Evolutionary conservation across 2,329 filamentous ascomycete genomes (phyloP).

Genomic region (Xylaria sp.): DNA sequence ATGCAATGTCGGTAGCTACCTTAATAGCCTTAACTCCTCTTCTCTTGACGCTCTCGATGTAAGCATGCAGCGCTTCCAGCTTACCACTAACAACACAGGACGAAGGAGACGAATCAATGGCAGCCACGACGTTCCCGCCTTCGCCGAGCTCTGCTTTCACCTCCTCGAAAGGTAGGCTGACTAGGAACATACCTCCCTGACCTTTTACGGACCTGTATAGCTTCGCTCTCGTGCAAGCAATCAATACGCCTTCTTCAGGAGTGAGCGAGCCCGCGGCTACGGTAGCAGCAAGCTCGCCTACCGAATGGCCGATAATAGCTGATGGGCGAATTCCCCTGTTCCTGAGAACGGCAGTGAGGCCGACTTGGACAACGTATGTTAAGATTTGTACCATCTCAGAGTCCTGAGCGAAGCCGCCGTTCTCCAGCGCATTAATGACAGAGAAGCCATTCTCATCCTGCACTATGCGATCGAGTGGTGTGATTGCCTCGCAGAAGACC

Average conservation of each 20-base stretch:
- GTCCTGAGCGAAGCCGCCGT: slow-evolving; percentile 33
- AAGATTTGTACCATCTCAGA: slow-evolving; percentile 43
- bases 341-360: slow-evolving; percentile 40
- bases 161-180: slow-evolving; percentile 40
- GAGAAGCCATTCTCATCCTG: slow-evolving; percentile 33
- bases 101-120: slow-evolving; percentile 20
- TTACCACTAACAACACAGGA: slow-evolving; percentile 19
- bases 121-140: slow-evolving; percentile 6
- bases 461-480: slow-evolving; percentile 37
- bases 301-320: slow-evolving; percentile 49
- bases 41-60: slow-evolving; percentile 35
- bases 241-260: slow-evolving; percentile 43
- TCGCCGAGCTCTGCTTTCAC: slow-evolving; percentile 35
- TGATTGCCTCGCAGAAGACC: slow-evolving; percentile 37
- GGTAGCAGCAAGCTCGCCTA: slow-evolving; percentile 49
- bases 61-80: slow-evolving; percentile 36
- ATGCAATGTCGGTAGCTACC: slow-evolving; percentile 49
- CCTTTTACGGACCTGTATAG: slow-evolving; percentile 27
- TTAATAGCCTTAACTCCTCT: slow-evolving; percentile 41
- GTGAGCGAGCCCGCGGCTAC: slow-evolving; percentile 45
- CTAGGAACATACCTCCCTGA: slow-evolving; percentile 40
- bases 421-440: slow-evolving; percentile 25
- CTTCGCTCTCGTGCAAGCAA: slow-evolving; percentile 44
- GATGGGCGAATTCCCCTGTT: slow-evolving; percentile 41
- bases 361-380: slow-evolving; percentile 46